These are phyloP conservation scores for Quercus mongolica DNA, from an alignment of 306 rosid genomes.

Conservation along the genomic window DNA sequence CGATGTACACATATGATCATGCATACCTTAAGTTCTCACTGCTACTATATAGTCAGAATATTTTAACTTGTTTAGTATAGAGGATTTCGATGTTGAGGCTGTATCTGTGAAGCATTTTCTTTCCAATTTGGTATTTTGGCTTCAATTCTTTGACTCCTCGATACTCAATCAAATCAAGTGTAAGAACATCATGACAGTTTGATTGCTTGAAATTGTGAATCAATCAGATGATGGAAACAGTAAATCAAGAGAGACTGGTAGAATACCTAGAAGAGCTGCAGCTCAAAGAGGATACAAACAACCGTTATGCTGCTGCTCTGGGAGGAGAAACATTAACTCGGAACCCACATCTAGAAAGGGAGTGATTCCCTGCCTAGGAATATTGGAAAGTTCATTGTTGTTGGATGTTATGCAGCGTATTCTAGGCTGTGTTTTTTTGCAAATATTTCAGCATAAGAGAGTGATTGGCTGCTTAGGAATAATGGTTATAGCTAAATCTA, in stretches of 20 bases:
- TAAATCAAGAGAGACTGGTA: slow-evolving; percentile 69
- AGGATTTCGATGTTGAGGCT: not conserved
- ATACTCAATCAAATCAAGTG: too few species aligned
- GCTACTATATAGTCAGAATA: not conserved
- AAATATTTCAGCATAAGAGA: too few species aligned
- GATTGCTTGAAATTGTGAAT: slow-evolving; percentile 10
- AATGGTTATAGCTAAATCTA: too few species aligned
- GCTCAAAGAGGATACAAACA: slow-evolving; percentile 83
- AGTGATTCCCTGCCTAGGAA: too few species aligned
- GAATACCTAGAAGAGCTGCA: slow-evolving; percentile 84
- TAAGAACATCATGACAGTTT: slow-evolving; percentile 2
- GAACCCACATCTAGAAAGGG: slow-evolving; percentile 56
- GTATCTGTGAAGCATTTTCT: not conserved
- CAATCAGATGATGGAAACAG: slow-evolving; percentile 79
- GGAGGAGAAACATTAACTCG: slow-evolving; percentile 83
- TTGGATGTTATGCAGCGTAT: too few species aligned
- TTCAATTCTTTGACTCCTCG: too few species aligned
- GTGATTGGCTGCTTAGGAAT: too few species aligned
- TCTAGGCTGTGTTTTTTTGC: too few species aligned
- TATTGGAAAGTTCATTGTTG: too few species aligned
- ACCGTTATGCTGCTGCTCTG: slow-evolving; percentile 84
- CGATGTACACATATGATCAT: not conserved
- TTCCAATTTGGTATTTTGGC: too few species aligned
- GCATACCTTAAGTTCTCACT: not conserved
- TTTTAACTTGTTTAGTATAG: not conserved